Conservation (phyloP, 148 eudicot species). For the Simmondsia chinensis region DNA sequence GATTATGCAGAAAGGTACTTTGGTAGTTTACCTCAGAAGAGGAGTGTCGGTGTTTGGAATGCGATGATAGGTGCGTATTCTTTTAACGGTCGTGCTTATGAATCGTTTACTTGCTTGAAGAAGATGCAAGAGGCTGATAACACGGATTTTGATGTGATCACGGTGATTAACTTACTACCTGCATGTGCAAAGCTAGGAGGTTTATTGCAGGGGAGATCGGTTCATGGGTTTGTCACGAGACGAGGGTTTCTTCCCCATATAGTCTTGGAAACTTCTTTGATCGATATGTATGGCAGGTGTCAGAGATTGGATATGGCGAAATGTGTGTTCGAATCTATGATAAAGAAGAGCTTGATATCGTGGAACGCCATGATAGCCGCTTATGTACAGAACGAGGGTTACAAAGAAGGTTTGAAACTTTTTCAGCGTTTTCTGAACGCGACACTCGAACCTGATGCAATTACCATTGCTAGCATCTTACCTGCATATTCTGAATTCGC, state of each 20-base stretch:
- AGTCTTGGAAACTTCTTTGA: constrained; percentile 43
- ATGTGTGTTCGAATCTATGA: constrained; percentile 25
- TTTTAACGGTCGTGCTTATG: constrained; percentile 15
- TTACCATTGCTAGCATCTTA: constrained; percentile 35
- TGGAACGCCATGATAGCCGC: constrained; percentile 62
- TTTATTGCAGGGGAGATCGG: constrained; percentile 29
- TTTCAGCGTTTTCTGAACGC: constrained; percentile 21
- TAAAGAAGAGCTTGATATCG: constrained; percentile 31
- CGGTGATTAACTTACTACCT: constrained; percentile 52
- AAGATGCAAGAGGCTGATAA: constrained; percentile 37
- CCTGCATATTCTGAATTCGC: constrained; percentile 63
- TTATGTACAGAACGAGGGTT: constrained; percentile 37
- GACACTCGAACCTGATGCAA: constrained; percentile 37
- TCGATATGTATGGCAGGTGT: constrained; percentile 62
- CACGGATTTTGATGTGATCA: constrained; percentile 39
- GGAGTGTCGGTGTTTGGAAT: constrained; percentile 41
- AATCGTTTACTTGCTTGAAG: constrained; percentile 43
- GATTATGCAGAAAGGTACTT: constrained; percentile 38
- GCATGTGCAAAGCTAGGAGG: constrained; percentile 45
- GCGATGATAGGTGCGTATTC: constrained; percentile 53
- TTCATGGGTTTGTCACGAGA: constrained; percentile 45
- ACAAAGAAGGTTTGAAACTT: constrained; percentile 33
- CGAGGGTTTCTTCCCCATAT: constrained; percentile 31
- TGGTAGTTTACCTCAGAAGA: constrained; percentile 17
- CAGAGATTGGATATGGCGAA: constrained; percentile 24